A percentile compares a stretch with the other conserved stretches of the same genome.
phyloP scores from a whole-genome alignment of 352 stramenopile genomes.

The Albugo laibachii region DNA sequence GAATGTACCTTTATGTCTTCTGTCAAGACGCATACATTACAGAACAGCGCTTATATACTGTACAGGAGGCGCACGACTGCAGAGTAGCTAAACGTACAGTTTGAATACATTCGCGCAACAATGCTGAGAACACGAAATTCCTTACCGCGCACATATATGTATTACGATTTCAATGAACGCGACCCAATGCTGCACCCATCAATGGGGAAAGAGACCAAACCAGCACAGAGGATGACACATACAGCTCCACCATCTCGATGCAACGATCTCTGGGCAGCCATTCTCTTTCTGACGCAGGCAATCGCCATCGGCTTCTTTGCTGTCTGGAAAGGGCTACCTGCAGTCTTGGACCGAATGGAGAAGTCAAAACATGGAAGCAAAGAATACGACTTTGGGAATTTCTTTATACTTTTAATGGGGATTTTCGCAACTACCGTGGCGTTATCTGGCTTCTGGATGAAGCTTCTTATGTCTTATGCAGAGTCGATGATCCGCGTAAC shows the following conservation, averaged over 20 bases:
- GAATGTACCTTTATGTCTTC: no score
- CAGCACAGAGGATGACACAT: constrained; percentile 43
- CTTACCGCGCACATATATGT: constrained; percentile 20
- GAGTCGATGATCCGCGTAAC: constrained; percentile 58
- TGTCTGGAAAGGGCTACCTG: constrained; percentile 44
- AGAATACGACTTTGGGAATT: constrained; percentile 18
- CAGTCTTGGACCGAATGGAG: constrained; percentile 15
- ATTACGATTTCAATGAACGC: constrained; percentile 38
- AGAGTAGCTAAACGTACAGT: no score
- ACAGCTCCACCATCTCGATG: constrained; percentile 32
- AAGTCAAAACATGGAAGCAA: constrained; percentile 10
- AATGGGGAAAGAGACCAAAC: constrained; percentile 8
- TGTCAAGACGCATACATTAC: no score
- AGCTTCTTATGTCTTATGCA: constrained; percentile 54
- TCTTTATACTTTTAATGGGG: constrained; percentile 27
- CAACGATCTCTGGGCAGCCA: constrained; percentile 53
- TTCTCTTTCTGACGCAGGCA: constrained; percentile 47
- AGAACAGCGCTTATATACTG: no score
- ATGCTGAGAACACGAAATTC: no score
- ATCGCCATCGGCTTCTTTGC: constrained; percentile 35
- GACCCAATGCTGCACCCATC: constrained; percentile 50
- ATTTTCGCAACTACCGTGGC: constrained; percentile 27
- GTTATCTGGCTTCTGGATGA: constrained; percentile 58
- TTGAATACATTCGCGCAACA: no score
- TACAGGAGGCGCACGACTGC: no score